A percentile compares a stretch with the other conserved stretches of the same genome.
These are phyloP conservation scores for Penicillium sp. DNA, from an alignment of 2,329 filamentous ascomycete genomes.

Conservation along the genomic window DNA sequence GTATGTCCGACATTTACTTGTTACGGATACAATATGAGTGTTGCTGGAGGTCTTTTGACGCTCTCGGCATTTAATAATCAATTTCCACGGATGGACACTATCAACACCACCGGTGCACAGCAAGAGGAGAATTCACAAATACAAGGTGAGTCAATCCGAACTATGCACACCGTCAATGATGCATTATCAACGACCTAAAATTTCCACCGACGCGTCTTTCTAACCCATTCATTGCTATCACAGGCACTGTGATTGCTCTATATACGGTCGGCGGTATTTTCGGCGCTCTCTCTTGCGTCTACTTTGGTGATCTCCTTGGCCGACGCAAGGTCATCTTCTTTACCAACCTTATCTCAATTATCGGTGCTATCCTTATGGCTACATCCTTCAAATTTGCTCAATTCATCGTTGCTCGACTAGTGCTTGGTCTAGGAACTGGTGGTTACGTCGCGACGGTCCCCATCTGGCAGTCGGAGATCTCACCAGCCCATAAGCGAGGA, in stretches of 20 bases:
- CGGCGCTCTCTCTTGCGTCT: conserved; percentile 54
- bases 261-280: conserved; percentile 57
- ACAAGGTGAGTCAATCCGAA: conserved; percentile 38
- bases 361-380: conserved; percentile 54
- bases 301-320: conserved; percentile 54
- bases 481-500: conserved; percentile 53
- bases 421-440: conserved; percentile 54
- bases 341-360: conserved; percentile 48
- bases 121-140: conserved; percentile 54
- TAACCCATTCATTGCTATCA: neutral
- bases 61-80: conserved; percentile 36
- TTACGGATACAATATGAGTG: conserved; percentile 61
- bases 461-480: conserved; percentile 52
- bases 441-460: conserved; percentile 54
- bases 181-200: neutral
- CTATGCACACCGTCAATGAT: neutral
- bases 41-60: conserved; percentile 55
- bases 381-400: conserved; percentile 53
- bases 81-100: conserved; percentile 59
- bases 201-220: neutral
- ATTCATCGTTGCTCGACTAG: conserved; percentile 54
- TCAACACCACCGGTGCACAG: conserved; percentile 49
- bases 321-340: conserved; percentile 55
- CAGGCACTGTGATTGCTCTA: conserved; percentile 52
- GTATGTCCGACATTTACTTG: conserved; percentile 50